phyloP scores from a whole-genome alignment of 2,329 filamentous ascomycete genomes.

The Claviceps lovelessii region DNA sequence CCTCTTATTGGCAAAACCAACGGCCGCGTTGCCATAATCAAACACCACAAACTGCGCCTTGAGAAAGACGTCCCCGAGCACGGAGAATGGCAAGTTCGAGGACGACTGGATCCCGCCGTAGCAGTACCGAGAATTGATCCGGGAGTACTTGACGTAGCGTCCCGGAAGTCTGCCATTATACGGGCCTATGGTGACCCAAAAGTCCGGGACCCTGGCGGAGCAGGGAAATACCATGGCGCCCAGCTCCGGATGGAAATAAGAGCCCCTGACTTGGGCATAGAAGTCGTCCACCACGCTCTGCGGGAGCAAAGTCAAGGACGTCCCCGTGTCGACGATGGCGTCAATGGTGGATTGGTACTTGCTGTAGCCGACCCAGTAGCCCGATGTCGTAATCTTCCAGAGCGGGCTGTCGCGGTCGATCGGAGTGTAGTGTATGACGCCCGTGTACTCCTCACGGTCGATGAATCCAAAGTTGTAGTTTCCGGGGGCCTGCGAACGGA shows the following conservation, averaged over 20 bases:
- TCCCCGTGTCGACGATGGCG: conserved; percentile 57
- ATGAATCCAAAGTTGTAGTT: conserved; percentile 34
- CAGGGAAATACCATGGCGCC: conserved; percentile 49
- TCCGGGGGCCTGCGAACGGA: conserved; percentile 18
- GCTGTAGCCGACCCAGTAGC: conserved; percentile 35
- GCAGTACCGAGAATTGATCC: conserved; percentile 14
- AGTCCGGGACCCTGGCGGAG: conserved; percentile 31
- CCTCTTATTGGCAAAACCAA: conserved; percentile 27
- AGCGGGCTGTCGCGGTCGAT: conserved; percentile 40
- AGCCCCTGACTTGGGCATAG: conserved; percentile 41
- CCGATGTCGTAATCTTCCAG: conserved; percentile 46
- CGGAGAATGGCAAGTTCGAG: conserved; percentile 21
- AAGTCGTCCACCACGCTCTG: conserved; percentile 39
- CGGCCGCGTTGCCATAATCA: conserved; percentile 15
- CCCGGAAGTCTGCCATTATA: conserved; percentile 23
- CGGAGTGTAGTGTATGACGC: conserved; percentile 38
- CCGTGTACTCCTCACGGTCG: conserved; percentile 41
- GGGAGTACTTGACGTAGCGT: conserved; percentile 24
- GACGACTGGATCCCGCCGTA: conserved; percentile 26
- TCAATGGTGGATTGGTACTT: conserved; percentile 12
- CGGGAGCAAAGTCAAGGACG: conserved; percentile 49
- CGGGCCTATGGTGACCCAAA: conserved; percentile 19
- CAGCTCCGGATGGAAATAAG: conserved; percentile 26
- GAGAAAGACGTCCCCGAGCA: conserved; percentile 28
- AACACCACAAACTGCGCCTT: conserved; percentile 32